Conservation (phyloP, 306 rosid genomes). For the Senna siamea region DNA sequence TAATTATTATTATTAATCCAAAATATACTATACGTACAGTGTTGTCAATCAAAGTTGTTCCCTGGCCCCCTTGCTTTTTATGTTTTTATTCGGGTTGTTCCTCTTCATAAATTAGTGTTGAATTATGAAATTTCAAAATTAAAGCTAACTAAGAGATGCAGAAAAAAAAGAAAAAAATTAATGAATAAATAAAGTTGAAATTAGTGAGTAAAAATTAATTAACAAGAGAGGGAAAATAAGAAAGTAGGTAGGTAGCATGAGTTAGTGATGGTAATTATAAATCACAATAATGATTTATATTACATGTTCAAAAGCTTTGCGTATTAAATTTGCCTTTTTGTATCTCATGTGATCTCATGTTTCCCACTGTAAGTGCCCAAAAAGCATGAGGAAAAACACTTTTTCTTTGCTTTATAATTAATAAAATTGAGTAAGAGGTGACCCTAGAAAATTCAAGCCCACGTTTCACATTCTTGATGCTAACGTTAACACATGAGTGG, state of each 20-base stretch:
- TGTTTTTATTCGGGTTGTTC: background rate
- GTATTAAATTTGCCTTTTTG: background rate
- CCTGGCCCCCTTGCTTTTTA: background rate
- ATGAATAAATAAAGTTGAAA: no score
- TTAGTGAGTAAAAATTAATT: no score
- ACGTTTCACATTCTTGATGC: conserved; percentile 26
- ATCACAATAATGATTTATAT: background rate
- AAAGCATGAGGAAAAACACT: background rate
- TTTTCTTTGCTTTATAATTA: background rate
- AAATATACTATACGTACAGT: no score
- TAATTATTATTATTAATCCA: no score
- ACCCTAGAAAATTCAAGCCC: conserved; percentile 2
- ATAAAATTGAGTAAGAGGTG: background rate
- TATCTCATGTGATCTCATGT: background rate
- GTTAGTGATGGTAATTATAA: background rate
- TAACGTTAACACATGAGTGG: conserved; percentile 3
- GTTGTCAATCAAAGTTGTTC: background rate
- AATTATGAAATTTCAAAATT: no score
- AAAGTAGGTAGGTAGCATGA: background rate
- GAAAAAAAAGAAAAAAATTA: no score
- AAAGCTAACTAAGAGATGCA: no score
- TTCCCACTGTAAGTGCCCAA: background rate
- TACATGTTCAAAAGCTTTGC: background rate
- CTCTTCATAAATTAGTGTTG: background rate
- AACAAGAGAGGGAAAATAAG: background rate